Conservation (phyloP, 805 yeast genomes). For the Tetrapisispora fleetii region DNA sequence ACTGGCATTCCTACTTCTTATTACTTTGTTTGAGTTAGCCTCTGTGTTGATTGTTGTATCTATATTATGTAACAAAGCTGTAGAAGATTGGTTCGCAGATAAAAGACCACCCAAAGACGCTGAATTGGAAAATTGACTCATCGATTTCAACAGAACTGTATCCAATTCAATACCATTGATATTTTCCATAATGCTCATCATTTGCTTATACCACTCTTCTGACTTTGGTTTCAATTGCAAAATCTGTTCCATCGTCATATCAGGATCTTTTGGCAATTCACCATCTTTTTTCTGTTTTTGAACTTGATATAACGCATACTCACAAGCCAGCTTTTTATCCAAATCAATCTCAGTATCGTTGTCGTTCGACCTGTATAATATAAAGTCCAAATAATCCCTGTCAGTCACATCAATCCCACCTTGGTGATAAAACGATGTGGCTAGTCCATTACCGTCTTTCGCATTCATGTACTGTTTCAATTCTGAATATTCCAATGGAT, state of each 20-base stretch:
- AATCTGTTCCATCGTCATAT: slow-evolving; percentile 8
- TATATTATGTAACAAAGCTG: background rate
- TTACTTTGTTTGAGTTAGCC: background rate
- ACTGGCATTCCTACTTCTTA: slow-evolving; percentile 2
- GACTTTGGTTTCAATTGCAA: slow-evolving; percentile 7
- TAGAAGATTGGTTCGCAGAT: background rate
- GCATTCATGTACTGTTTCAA: slow-evolving; percentile 18
- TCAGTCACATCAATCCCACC: slow-evolving; percentile 8
- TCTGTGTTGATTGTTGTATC: background rate
- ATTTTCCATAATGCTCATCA: slow-evolving; percentile 12
- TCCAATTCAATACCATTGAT: slow-evolving; percentile 17
- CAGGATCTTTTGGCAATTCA: slow-evolving; percentile 1
- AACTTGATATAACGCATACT: slow-evolving; percentile 22
- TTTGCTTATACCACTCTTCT: slow-evolving; percentile 14
- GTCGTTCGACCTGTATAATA: slow-evolving; percentile 12
- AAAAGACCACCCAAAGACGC: background rate
- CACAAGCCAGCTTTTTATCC: slow-evolving; percentile 21
- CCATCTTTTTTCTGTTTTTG: slow-evolving; percentile 9
- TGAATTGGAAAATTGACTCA: background rate
- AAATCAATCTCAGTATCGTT: slow-evolving; percentile 14
- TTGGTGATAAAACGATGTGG: background rate
- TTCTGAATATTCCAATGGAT: slow-evolving; percentile 22
- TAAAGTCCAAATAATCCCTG: slow-evolving; percentile 19
- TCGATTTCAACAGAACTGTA: slow-evolving; percentile 3
- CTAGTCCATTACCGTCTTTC: slow-evolving; percentile 1